Evolutionary conservation across 805 yeast species (phyloP).

Genomic region (Vanderwaltozyma polyspora): DNA sequence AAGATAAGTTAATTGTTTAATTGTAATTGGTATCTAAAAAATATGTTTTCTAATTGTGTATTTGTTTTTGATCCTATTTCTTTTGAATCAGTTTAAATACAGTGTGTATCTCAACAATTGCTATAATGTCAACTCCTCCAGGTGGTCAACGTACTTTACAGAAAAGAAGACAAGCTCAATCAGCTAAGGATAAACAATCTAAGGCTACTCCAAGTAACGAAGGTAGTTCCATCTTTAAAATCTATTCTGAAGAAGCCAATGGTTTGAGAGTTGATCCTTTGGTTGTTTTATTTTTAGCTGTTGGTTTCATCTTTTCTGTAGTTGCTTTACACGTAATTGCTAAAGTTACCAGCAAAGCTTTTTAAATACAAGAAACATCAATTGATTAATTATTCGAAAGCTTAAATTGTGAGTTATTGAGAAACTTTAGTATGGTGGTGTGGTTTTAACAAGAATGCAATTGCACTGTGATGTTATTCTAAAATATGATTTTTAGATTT

Average conservation of each 20-base stretch:
- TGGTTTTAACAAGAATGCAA: too few relatives aligned
- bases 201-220: slow-evolving; percentile 81
- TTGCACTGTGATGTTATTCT: too few relatives aligned
- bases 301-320: slow-evolving; percentile 90
- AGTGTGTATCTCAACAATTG: too few relatives aligned
- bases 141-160: slow-evolving; percentile 76
- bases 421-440: slow-evolving; percentile 20
- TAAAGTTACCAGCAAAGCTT: slow-evolving; percentile 72
- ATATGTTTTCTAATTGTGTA: too few relatives aligned
- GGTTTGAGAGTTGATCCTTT: slow-evolving; percentile 89
- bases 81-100: too few relatives aligned
- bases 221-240: slow-evolving; percentile 85
- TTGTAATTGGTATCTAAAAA: too few relatives aligned
- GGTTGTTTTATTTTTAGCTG: slow-evolving; percentile 85
- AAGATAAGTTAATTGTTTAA: too few relatives aligned
- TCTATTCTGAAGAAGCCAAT: slow-evolving; percentile 91
- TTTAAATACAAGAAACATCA: too few relatives aligned
- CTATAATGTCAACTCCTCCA: slow-evolving; percentile 25
- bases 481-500: too few relatives aligned
- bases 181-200: slow-evolving; percentile 47
- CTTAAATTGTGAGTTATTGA: neutral
- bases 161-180: slow-evolving; percentile 63
- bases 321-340: slow-evolving; percentile 85
- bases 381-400: too few relatives aligned
- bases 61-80: too few relatives aligned